Conservation (phyloP, 2,329 filamentous ascomycete genomes). For the Penicillium sp. region DNA sequence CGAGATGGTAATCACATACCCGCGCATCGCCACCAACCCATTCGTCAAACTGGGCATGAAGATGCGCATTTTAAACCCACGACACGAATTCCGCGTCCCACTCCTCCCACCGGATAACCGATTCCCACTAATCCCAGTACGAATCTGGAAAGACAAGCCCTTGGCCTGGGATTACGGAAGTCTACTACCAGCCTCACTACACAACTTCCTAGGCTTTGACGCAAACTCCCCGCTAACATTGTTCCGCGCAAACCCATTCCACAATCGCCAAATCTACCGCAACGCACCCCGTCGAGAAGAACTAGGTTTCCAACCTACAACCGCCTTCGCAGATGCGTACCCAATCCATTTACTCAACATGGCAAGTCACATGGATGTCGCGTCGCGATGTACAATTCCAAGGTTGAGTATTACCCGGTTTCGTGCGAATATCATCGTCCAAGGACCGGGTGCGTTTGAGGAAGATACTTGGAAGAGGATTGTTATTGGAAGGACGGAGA, state of each 20-base stretch:
- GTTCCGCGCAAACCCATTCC: slow-evolving; percentile 49
- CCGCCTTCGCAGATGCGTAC: slow-evolving; percentile 57
- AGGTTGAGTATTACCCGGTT: slow-evolving; percentile 52
- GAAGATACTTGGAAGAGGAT: slow-evolving; percentile 58
- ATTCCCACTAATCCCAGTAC: slow-evolving; percentile 47
- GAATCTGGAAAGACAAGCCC: slow-evolving; percentile 54
- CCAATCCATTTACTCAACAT: slow-evolving; percentile 55
- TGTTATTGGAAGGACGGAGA: slow-evolving; percentile 35
- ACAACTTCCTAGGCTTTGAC: slow-evolving; percentile 41
- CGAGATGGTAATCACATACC: slow-evolving; percentile 51
- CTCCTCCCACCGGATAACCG: slow-evolving; percentile 48
- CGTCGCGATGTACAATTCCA: slow-evolving; percentile 40
- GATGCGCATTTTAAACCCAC: slow-evolving; percentile 28
- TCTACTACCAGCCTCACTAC: slow-evolving; percentile 48
- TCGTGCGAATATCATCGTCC: slow-evolving; percentile 55
- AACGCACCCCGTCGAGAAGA: slow-evolving; percentile 50
- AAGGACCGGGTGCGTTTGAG: slow-evolving; percentile 50
- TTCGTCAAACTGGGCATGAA: slow-evolving; percentile 27
- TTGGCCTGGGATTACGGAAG: slow-evolving; percentile 37
- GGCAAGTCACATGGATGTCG: slow-evolving; percentile 51
- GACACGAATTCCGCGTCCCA: slow-evolving; percentile 51
- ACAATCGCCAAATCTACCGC: slow-evolving; percentile 50
- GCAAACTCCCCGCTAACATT: slow-evolving; percentile 43
- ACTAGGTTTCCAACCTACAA: slow-evolving; percentile 51
- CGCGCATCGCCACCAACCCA: slow-evolving; percentile 20